These are phyloP conservation scores for Trypanosoma scelopori DNA, from an alignment of 208 protist species.

Conservation along the genomic window DNA sequence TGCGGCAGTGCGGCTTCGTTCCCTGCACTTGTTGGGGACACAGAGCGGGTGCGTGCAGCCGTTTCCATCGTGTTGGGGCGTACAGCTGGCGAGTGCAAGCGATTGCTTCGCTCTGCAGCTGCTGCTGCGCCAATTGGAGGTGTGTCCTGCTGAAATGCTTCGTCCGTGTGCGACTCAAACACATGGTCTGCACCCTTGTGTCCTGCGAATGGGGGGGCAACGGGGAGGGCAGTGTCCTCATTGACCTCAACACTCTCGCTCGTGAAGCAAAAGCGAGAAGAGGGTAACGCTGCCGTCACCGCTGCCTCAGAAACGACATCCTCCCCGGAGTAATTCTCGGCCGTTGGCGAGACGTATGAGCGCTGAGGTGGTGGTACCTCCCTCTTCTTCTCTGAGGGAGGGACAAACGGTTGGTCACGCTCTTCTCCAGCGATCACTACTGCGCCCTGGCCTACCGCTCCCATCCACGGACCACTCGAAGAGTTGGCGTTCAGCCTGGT, in stretches of 20 bases:
- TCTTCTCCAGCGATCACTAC: not conserved
- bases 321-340: not conserved
- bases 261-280: constrained; percentile 17
- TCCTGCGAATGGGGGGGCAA: not conserved
- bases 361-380: not conserved
- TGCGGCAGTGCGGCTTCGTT: not conserved
- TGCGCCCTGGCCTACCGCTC: not conserved
- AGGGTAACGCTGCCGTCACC: not conserved
- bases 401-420: not conserved
- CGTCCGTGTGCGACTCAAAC: constrained; percentile 8
- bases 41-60: not conserved
- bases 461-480: not conserved
- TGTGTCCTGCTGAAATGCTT: constrained; percentile 1
- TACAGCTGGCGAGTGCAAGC: not conserved
- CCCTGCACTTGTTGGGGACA: not conserved
- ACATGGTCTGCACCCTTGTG: not conserved
- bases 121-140: not conserved
- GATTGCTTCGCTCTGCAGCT: not conserved
- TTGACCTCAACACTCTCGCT: constrained; percentile 8
- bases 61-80: not conserved
- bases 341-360: constrained; percentile 1
- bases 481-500: constrained; percentile 24
- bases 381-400: not conserved
- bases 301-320: not conserved
- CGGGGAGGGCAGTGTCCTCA: not conserved